Evolutionary conservation across 345 rosid genomes (phyloP), one percentile per base, ranked within the genome.

Genomic region (Ceriops zippeliana): DNA sequence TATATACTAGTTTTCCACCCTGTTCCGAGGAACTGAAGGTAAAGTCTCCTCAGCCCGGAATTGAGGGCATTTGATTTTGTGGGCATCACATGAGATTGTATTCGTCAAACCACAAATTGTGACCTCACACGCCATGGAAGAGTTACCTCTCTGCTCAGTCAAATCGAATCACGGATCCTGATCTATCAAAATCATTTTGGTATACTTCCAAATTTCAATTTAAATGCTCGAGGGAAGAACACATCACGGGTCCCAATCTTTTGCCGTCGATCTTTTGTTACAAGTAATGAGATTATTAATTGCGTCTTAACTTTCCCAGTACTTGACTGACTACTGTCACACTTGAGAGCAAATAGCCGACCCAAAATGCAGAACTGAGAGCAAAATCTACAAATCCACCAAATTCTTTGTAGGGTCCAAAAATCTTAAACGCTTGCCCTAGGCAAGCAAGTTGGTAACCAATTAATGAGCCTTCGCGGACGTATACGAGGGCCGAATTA

Each of bases 221-320:
- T 24, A 51, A 53, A 52, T 17, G 49, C 17, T 35, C 11, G 1
- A 4, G 13, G 21, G 21, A 24, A 21, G 32, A 47, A 31, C 51
- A 4, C 51, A 72, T 64, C 70, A 52, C 19, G 8, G 51, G 52
- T 46, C 34, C 59, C 32, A 71, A 65, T 58, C 52, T 27, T 65
- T 58, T 58, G 59, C 51, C 60, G 21, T 73, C 71, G 13, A 52
- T 66, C 70, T 34, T 52, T 35, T 72, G n/a, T 59, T 47, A 66
- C 21, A 10, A 52, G 5, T 34, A 66, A 24, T 15, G 49, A 42
- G 19, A 16, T 21, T 31, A 65, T 58, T 58, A 65, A 72, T 46
- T 5, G 1, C n/a, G 34, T 31, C 30, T 13, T 6, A 47, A 58
- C 70, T 58, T 65, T 49, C 46, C 17, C 19, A 30, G 47, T 64